phyloP scores from a whole-genome alignment of 371 early-diverging fungal genomes.

The Rhizomucor miehei region DNA sequence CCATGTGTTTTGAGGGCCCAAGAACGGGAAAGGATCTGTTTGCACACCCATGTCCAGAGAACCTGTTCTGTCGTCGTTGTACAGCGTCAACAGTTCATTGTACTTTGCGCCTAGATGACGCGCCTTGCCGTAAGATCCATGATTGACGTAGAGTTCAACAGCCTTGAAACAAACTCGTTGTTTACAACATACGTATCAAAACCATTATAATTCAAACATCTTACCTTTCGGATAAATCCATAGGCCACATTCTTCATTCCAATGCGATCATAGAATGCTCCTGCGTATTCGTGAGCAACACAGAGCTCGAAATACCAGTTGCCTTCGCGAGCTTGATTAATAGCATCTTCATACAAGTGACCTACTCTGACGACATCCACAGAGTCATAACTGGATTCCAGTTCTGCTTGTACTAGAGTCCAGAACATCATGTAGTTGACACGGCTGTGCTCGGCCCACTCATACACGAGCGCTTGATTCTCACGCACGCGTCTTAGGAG shows the following conservation, averaged over 20 bases:
- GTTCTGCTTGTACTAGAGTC: constrained; percentile 37
- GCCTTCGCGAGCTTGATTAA: constrained; percentile 30
- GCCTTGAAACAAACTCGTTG: constrained; percentile 45
- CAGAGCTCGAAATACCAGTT: constrained; percentile 30
- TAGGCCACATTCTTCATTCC: constrained; percentile 36
- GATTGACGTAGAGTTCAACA: constrained; percentile 34
- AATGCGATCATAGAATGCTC: constrained; percentile 30
- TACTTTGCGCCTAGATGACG: constrained; percentile 27
- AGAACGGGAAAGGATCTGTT: constrained; percentile 41
- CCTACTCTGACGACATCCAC: constrained; percentile 16
- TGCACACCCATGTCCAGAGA: constrained; percentile 33
- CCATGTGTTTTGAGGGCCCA: constrained; percentile 34
- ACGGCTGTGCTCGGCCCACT: constrained; percentile 26
- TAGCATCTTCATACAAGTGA: constrained; percentile 35
- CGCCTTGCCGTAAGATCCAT: constrained; percentile 43
- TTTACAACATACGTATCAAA: constrained; percentile 12
- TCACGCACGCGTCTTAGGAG: constrained; percentile 16
- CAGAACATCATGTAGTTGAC: constrained; percentile 34
- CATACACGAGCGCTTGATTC: constrained; percentile 25
- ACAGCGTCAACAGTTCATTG: constrained; percentile 16
- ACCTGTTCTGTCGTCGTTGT: constrained; percentile 28
- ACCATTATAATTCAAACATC: neutral
- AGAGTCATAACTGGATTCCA: constrained; percentile 8
- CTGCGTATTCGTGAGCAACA: constrained; percentile 37
- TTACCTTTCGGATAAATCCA: constrained; percentile 32